phyloP scores from a whole-genome alignment of 2,329 filamentous ascomycete species.

The Xylogone sp. region DNA sequence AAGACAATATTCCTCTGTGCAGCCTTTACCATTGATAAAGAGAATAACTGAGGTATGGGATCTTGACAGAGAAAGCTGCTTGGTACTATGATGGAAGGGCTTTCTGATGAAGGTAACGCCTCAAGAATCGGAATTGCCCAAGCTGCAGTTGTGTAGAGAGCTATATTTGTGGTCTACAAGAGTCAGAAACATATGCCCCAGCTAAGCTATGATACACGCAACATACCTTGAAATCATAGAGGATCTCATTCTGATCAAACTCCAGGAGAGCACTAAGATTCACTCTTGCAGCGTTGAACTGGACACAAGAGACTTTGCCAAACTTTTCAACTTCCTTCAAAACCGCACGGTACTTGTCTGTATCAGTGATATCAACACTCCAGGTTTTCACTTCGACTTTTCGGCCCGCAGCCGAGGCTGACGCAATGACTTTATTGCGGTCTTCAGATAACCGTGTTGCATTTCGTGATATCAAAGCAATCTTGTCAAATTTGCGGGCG shows the following conservation, averaged over 20 bases:
- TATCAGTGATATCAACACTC: slow-evolving; percentile 39
- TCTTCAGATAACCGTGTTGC: slow-evolving; percentile 34
- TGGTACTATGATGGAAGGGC: slow-evolving; percentile 46
- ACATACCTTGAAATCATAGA: slow-evolving; percentile 45
- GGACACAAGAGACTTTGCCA: slow-evolving; percentile 42
- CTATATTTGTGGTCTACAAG: slow-evolving; percentile 39
- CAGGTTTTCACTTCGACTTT: slow-evolving; percentile 37
- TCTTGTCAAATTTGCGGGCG: slow-evolving; percentile 38
- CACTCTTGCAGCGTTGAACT: slow-evolving; percentile 50
- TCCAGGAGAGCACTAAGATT: slow-evolving; percentile 37
- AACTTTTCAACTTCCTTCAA: slow-evolving; percentile 39
- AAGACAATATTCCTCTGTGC: slow-evolving; percentile 47
- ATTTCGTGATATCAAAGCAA: slow-evolving; percentile 45
- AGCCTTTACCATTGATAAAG: slow-evolving; percentile 46
- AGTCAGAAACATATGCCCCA: neutral
- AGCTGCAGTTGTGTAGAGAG: slow-evolving; percentile 43
- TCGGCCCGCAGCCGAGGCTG: slow-evolving; percentile 21
- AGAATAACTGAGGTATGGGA: slow-evolving; percentile 43
- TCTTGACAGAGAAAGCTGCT: slow-evolving; percentile 43
- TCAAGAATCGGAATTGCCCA: slow-evolving; percentile 41
- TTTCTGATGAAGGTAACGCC: slow-evolving; percentile 27
- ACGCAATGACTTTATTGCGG: slow-evolving; percentile 29
- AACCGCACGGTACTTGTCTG: slow-evolving; percentile 30
- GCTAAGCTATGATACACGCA: neutral
- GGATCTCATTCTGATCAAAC: slow-evolving; percentile 38